Percentiles rank a stretch among this genome's conserved stretches.
phyloP scores from a whole-genome alignment of 169 alveolate genomes.

The Cryptosporidium canis region DNA sequence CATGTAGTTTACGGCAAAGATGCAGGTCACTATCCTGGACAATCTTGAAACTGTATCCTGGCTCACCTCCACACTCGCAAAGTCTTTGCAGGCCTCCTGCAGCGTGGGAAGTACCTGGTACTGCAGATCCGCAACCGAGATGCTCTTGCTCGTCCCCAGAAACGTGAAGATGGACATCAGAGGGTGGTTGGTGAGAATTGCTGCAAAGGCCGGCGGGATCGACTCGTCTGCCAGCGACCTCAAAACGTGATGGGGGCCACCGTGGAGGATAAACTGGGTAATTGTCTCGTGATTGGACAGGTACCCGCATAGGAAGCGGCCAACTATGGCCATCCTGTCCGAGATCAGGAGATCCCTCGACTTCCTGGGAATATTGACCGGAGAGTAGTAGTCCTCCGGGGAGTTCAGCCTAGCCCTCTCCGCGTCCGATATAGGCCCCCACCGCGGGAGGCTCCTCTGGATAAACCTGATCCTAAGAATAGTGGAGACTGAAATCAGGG shows the following conservation, averaged over 20 bases:
- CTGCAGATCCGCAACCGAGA: conserved; percentile 66
- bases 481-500: conserved; percentile 37
- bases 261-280: conserved; percentile 31
- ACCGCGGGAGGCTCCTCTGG: conserved; percentile 13
- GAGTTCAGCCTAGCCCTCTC: background rate
- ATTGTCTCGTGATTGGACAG: conserved; percentile 62
- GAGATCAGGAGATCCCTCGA: conserved; percentile 33
- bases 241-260: conserved; percentile 61
- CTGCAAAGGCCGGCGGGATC: conserved; percentile 68
- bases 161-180: conserved; percentile 45
- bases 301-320: conserved; percentile 67
- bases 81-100: conserved; percentile 45
- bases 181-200: conserved; percentile 52
- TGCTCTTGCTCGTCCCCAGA: conserved; percentile 51
- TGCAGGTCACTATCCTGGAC: conserved; percentile 34
- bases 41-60: background rate
- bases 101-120: conserved; percentile 62
- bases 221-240: conserved; percentile 33
- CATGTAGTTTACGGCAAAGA: conserved; percentile 50
- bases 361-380: conserved; percentile 20
- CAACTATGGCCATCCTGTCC: conserved; percentile 71
- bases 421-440: conserved; percentile 13
- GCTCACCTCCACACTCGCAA: background rate
- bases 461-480: conserved; percentile 27
- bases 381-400: conserved; percentile 12